phyloP scores from a whole-genome alignment of 305 asterid species.

The Fraxinus xanthoxyloides region DNA sequence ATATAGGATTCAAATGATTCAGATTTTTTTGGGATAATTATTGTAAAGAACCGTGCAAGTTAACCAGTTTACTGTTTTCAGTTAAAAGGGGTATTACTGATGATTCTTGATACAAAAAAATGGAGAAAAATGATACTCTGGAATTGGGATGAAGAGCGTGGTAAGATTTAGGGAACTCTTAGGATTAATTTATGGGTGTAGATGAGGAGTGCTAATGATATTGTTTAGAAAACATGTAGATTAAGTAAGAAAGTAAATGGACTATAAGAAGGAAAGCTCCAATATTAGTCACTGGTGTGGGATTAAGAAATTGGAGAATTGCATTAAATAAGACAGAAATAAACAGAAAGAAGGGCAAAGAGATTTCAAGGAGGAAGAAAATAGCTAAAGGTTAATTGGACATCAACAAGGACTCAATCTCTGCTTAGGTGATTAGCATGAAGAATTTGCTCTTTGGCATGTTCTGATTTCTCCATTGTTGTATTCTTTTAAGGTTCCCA shows the following conservation, averaged over 20 bases:
- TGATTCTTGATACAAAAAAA: not conserved
- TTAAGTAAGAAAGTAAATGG: not conserved
- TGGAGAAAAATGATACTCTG: not conserved
- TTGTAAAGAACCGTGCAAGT: not conserved
- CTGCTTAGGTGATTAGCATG: not conserved
- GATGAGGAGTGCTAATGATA: not conserved
- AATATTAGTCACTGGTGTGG: not conserved
- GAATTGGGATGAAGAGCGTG: not conserved
- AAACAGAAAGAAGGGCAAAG: not conserved
- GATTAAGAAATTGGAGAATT: slow-evolving; percentile 9
- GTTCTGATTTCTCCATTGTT: not conserved
- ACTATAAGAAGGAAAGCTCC: not conserved
- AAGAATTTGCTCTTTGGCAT: not conserved
- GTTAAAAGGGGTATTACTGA: not conserved
- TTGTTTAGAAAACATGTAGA: not conserved
- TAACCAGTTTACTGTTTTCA: not conserved
- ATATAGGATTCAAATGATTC: not conserved
- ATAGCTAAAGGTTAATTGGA: not conserved
- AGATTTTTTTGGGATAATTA: not conserved
- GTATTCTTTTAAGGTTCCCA: not conserved
- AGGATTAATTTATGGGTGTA: not conserved
- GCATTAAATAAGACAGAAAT: not conserved
- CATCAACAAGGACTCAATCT: not conserved
- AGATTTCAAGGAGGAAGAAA: not conserved
- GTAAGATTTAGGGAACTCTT: not conserved